Evolutionary conservation across 2,329 filamentous ascomycete species (phyloP).

Genomic region (Aspergillus tamarii): DNA sequence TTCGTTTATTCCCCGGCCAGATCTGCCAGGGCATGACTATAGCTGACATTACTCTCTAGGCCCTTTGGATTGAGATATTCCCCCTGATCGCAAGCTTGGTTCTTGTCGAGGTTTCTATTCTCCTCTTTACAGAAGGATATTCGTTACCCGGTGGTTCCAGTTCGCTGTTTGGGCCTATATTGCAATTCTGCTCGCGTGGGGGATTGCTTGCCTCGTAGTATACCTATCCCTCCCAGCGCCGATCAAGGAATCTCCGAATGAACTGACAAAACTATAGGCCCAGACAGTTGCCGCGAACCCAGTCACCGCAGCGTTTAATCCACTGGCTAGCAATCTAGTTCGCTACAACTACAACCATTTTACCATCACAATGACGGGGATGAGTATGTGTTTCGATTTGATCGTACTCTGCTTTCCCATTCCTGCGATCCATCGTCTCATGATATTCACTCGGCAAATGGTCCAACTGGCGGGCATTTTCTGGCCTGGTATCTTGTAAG

Average conservation of each 20-base stretch:
- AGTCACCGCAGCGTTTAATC: too few relatives aligned
- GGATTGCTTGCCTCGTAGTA: not conserved
- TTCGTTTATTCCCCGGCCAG: too few relatives aligned
- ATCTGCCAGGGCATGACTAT: too few relatives aligned
- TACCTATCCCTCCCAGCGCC: not conserved
- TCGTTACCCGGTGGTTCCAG: constrained; percentile 1
- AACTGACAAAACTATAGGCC: too few relatives aligned
- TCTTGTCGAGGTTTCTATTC: constrained; percentile 1
- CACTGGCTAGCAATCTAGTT: too few relatives aligned
- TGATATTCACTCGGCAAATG: constrained; percentile 3
- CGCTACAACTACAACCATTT: too few relatives aligned
- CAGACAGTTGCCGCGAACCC: too few relatives aligned
- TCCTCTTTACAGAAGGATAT: not conserved
- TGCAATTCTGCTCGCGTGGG: constrained; percentile 1
- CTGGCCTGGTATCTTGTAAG: constrained; percentile 10
- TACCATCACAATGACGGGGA: not conserved
- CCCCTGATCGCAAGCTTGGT: constrained; percentile 4
- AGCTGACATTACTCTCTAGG: not conserved
- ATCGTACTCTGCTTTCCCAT: constrained; percentile 10
- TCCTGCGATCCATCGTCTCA: constrained; percentile 1
- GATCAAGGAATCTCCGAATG: too few relatives aligned
- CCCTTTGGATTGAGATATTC: constrained; percentile 8
- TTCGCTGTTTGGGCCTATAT: not conserved
- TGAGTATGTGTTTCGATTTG: constrained; percentile 8
- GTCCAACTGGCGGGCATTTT: constrained; percentile 7